Evolutionary conservation across 352 stramenopile species (phyloP).

Genomic region (Pythium sp.): DNA sequence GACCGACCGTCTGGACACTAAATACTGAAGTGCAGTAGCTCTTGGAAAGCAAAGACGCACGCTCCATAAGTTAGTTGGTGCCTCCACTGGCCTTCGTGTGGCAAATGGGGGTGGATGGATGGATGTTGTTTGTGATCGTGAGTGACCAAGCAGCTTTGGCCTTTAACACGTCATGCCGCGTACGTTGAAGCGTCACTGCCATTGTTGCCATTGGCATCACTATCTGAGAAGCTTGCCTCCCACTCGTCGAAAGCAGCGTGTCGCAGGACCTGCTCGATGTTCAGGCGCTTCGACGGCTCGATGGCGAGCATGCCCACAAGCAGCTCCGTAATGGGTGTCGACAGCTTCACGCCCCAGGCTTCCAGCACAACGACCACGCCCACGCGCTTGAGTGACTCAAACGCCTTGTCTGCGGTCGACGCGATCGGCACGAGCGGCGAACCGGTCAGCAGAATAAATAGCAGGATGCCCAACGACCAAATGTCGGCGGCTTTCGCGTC

Average conservation of each 20-base stretch:
- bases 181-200: neutral
- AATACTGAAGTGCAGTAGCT: neutral
- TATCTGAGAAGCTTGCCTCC: slow-evolving; percentile 7
- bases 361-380: slow-evolving; percentile 29
- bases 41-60: neutral
- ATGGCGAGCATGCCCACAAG: slow-evolving; percentile 29
- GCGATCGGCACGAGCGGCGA: slow-evolving; percentile 46
- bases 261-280: slow-evolving; percentile 31
- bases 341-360: slow-evolving; percentile 30
- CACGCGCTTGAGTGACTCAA: slow-evolving; percentile 31
- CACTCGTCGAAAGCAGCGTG: slow-evolving; percentile 22
- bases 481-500: slow-evolving; percentile 47
- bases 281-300: slow-evolving; percentile 27
- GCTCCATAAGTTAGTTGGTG: neutral
- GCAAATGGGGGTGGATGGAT: neutral
- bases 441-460: slow-evolving; percentile 60
- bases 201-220: neutral
- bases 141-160: neutral
- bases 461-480: slow-evolving; percentile 61
- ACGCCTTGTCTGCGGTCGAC: slow-evolving; percentile 31
- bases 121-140: neutral
- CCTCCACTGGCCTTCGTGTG: neutral
- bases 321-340: slow-evolving; percentile 20
- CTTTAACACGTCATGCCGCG: neutral
- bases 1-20: neutral